Evolutionary conservation across 441 rosid genomes (phyloP).

Genomic region (Manihot esculenta): DNA sequence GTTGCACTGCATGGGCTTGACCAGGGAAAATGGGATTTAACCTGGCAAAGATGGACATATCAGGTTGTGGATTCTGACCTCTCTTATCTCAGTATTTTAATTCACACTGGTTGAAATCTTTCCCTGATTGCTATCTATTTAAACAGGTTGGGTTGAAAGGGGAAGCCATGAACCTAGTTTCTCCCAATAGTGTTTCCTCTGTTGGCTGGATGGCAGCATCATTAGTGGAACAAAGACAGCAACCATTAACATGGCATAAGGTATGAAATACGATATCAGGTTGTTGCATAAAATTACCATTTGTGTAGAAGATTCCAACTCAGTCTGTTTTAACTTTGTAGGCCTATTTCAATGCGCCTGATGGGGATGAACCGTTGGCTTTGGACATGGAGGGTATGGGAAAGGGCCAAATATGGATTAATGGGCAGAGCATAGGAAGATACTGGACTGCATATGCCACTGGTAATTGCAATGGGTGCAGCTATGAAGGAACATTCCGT

Average conservation of each 20-base stretch:
- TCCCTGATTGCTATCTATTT: slow-evolving; percentile 24
- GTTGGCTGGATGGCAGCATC: slow-evolving; percentile 83
- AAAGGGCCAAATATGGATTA: slow-evolving; percentile 97
- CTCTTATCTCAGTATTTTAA: neutral
- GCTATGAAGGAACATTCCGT: slow-evolving; percentile 69
- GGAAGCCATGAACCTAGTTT: slow-evolving; percentile 82
- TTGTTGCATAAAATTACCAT: neutral
- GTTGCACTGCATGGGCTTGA: slow-evolving; percentile 82
- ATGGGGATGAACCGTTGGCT: slow-evolving; percentile 91
- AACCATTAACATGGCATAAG: slow-evolving; percentile 97
- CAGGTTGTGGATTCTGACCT: slow-evolving; percentile 48
- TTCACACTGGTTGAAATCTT: neutral
- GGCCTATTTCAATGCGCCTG: slow-evolving; percentile 87
- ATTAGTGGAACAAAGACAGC: slow-evolving; percentile 58
- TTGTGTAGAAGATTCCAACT: slow-evolving; percentile 1
- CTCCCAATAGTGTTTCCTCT: slow-evolving; percentile 59
- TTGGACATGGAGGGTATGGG: slow-evolving; percentile 98
- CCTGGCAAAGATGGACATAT: slow-evolving; percentile 95
- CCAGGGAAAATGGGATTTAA: slow-evolving; percentile 82
- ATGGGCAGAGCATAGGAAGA: slow-evolving; percentile 91
- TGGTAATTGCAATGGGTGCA: slow-evolving; percentile 78
- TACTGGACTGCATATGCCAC: slow-evolving; percentile 88
- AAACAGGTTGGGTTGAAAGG: slow-evolving; percentile 92
- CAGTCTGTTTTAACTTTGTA: slow-evolving; percentile 28
- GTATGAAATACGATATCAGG: slow-evolving; percentile 34